Base-by-base conservation (phyloP, 257 asterid genomes). In the Handroanthus guayacan region DNA sequence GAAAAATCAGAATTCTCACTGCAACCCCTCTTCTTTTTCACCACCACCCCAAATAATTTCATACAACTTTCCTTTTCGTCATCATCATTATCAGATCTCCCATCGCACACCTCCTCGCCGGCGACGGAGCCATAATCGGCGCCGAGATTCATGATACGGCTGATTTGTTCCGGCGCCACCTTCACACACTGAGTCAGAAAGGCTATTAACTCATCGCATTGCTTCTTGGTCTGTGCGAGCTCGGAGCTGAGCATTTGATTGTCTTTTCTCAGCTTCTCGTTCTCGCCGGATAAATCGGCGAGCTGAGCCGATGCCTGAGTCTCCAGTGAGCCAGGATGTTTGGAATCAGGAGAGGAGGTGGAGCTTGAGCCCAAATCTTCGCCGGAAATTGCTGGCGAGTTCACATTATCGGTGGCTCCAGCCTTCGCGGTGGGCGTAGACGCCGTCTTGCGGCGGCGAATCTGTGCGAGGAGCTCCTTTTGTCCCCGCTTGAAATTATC, bases 1-100 rank as follows among this genome's bases (percentile, higher is more conserved):
- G 48, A 71, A 17, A n/a, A 41, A n/a, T 82, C 87, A 11, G 31
- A 36, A 68, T 47, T 75, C 25, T 80, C 94, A 12, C 79, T 77
- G 38, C 82, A 80, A 11, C 72, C 85, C 90, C 93, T 81, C 86
- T 83, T 89, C 64, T 79, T 88, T 79, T 84, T 89, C 86, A 90
- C 44, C 58, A 83, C 17, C 62, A 94, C 97, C 74, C 97, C 97
- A 41, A 94, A 92, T 83, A 94, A 71, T 62, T 87, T 94, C 87
- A 90, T 69, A 69, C 90, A 79, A 25, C 69, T 79, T 20, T 79
- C 93, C 1, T 79, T 75, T 57, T 85, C 87, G 37, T 82, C 88
- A 2, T 86, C 86, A 31, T 84, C 91, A 39, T 16, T 54, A 56
- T 47, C 72, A 0, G 68, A 61, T 25, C 44, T 56, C 25, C 75